These are phyloP conservation scores for Colletotrichum shisoi DNA, from an alignment of 2,329 filamentous ascomycete genomes.

Conservation along the genomic window DNA sequence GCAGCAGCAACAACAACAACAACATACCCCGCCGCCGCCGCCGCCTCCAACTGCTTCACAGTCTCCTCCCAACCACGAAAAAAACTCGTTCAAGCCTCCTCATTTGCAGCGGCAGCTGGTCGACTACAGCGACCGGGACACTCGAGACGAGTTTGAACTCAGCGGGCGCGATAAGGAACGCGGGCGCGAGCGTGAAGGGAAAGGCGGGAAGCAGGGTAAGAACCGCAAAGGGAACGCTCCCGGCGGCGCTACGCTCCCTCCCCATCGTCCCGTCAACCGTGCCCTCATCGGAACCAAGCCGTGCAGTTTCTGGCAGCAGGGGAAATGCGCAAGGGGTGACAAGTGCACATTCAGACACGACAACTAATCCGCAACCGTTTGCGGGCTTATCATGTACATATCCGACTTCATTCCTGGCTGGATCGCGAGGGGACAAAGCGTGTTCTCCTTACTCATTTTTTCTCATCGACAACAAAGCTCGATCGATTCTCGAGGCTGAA, in stretches of 20 bases:
- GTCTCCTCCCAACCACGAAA: conserved; percentile 39
- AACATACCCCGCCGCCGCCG: conserved; percentile 8
- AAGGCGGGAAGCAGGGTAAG: conserved; percentile 49
- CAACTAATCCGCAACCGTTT: conserved; percentile 13
- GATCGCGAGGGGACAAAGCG: neutral
- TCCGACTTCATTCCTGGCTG: conserved; percentile 8
- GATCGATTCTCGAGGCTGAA: conserved; percentile 4
- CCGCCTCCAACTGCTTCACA: conserved; percentile 32
- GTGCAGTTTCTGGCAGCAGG: conserved; percentile 74
- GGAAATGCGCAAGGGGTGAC: conserved; percentile 75
- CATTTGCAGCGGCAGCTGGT: conserved; percentile 35
- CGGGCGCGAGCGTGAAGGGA: conserved; percentile 46
- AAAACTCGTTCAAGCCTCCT: conserved; percentile 37
- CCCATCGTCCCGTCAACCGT: conserved; percentile 60
- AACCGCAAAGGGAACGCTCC: conserved; percentile 50
- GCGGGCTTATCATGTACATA: conserved; percentile 14
- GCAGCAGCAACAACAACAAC: conserved; percentile 41
- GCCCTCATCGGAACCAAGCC: conserved; percentile 71
- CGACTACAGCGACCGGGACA: conserved; percentile 34
- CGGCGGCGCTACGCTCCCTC: conserved; percentile 47
- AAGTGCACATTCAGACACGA: conserved; percentile 79
- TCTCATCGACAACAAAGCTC: conserved; percentile 9
- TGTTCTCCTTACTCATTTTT: conserved; percentile 2
- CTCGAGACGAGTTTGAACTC: conserved; percentile 37
- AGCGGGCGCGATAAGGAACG: conserved; percentile 44